Base-by-base conservation (phyloP, 345 rosid species). In the Sisymbrium irio region DNA sequence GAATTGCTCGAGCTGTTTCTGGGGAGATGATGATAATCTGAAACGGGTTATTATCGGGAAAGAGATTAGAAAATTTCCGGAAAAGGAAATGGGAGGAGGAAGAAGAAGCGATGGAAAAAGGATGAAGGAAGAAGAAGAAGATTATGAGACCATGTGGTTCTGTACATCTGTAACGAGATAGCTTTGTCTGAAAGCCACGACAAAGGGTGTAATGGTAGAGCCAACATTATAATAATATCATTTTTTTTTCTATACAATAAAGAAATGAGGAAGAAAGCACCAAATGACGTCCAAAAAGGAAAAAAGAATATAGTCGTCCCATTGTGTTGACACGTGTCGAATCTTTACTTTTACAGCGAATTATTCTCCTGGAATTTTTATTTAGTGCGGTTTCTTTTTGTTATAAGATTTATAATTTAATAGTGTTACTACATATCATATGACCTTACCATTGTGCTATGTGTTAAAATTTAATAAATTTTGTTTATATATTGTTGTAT, bases 121-220 rank as follows among this genome's bases (percentile, higher is more conserved):
- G 22, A 44, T 4, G 66, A 37, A 51, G 25, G 51, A 66, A 42
- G 72, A 36, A 5, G 62, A 19, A 35, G 71, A 57, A 19, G 62
- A 73, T 64, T 44, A 60, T 11, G 18, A 63, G 68, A 60, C 62
- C 73, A 75, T 74, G 78, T 75, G 73, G 77, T 19, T 73, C 64
- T 33, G 51, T 49, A 59, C 63, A 68, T 68, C 53, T 68, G 59
- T 49, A 59, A 59, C 22, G 62, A 39, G 60, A 66, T 49, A 32
- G 27, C 68, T 75, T 75, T 75, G 73, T 75, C 63, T 53, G 22
- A 49, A 74, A 74, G 73, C 62, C 78, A 74, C 59, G 60, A 73
- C 59, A 50, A 65, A 65, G 70, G 70, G 18, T 65, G 69, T 47
- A 47, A 19, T 44, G 65, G 56, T 54, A 53, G 63, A 73, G 72